Evolutionary conservation across 2,329 filamentous ascomycete species (phyloP), one percentile per base, ranked within the genome.

Genomic region (Cadophora sp.): DNA sequence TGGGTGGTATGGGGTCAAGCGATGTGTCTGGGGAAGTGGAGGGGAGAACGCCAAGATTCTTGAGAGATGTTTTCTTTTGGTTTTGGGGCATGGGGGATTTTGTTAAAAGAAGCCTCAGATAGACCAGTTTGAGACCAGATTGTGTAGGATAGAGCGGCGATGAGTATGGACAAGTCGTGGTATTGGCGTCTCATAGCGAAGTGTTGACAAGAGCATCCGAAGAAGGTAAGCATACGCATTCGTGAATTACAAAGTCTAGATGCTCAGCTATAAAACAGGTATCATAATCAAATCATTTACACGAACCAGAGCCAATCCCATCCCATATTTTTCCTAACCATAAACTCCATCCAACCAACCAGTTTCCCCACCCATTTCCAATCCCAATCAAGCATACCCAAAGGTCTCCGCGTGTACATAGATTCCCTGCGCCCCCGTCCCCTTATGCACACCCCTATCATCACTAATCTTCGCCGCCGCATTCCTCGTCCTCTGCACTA

Each of bases 361-460:
- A 16, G 14, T 6, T n/a, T 27, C 6, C 19, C 43, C 11, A 40
- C 6, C 22, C 22, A 1, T 19, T 26, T 1, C 43, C 56, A 34
- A 34, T 16, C 19, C n/a, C 9, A 65, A 31, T 65, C 48, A 69
- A 62, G 68, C 69, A 69, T 72, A 88, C 3, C 82, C 84, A 78
- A 88, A 89, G 22, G 81, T 82, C 76, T 90, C 88, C 0, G 83
- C 83, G 77, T 89, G 86, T 37, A 89, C 75, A 75, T 85, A 89
- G 31, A 90, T 85, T 0, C 88, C 89, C 76, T 90, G 87, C 16
- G 89, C 89, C 0, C 87, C 88, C 0, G 86, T 90, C 1, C 89
- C 89, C 76, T 91, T 91, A 72, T 90, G 88, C 53, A 91, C 87
- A 3, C 87, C 89, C 34, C 89, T 81, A 77, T 91, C 89, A 76